Evolutionary conservation across 257 asterid genomes (phyloP).

Genomic region (Solanum tarijense): DNA sequence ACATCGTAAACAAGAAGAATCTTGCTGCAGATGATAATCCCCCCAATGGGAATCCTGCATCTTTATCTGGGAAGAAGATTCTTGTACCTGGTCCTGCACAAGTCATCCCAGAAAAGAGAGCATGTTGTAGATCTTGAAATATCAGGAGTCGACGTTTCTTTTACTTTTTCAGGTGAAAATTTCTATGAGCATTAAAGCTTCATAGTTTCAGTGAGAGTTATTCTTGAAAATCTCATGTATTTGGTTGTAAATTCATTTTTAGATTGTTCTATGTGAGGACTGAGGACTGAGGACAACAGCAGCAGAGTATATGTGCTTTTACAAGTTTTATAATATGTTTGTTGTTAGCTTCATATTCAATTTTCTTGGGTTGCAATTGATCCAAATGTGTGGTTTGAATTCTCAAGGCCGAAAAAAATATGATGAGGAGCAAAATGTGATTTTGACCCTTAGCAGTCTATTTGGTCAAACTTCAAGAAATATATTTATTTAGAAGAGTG

Average conservation of each 20-base stretch:
- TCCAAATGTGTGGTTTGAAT: neutral
- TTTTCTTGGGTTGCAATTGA: neutral
- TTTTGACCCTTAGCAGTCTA: neutral
- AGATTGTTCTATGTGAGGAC: neutral
- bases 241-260: conserved; percentile 2
- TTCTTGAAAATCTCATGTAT: neutral
- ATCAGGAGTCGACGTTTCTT: neutral
- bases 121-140: conserved; percentile 43
- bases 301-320: neutral
- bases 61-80: conserved; percentile 56
- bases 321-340: neutral
- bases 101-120: conserved; percentile 56
- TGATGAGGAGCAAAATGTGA: neutral
- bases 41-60: conserved; percentile 40
- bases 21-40: conserved; percentile 49
- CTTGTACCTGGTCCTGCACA: conserved; percentile 59
- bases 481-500: neutral
- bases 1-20: conserved; percentile 49
- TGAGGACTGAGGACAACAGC: neutral
- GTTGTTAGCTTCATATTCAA: neutral
- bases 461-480: neutral
- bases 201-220: neutral
- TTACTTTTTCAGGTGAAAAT: neutral
- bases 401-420: neutral
- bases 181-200: neutral